Evolutionary conservation across 1,284 basidiomycete genomes (phyloP).

Genomic region (Rhodotorula sp.): DNA sequence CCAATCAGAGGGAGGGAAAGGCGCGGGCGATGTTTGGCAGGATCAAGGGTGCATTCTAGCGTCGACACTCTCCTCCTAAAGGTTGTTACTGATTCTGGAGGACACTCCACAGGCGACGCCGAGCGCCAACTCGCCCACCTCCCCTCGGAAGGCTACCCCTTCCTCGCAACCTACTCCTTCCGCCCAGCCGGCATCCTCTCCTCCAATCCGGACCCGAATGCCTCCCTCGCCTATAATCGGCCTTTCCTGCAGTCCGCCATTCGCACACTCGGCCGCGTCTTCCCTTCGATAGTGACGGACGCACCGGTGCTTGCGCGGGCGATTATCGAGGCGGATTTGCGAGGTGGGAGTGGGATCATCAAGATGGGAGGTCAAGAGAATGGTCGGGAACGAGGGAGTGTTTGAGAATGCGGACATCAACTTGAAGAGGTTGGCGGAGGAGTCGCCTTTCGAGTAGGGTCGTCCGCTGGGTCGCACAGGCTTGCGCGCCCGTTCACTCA

Average conservation of each 20-base stretch:
- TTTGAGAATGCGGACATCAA: slow-evolving; percentile 30
- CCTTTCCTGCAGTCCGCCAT: not conserved
- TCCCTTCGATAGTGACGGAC: not conserved
- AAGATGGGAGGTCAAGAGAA: slow-evolving; percentile 26
- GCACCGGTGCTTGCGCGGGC: slow-evolving; percentile 14
- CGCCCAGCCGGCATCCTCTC: slow-evolving; percentile 24
- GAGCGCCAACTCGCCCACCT: slow-evolving; percentile 10
- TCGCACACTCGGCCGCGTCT: not conserved
- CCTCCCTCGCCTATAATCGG: not conserved
- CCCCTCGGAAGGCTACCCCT: slow-evolving; percentile 1
- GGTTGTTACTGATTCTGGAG: no score
- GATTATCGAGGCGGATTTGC: slow-evolving; percentile 16
- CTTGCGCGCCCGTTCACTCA: no score
- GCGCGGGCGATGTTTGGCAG: slow-evolving; percentile 13
- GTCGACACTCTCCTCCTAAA: no score
- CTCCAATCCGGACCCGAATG: slow-evolving; percentile 5
- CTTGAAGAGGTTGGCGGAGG: slow-evolving; percentile 14
- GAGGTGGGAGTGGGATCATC: slow-evolving; percentile 3
- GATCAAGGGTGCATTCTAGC: slow-evolving; percentile 28
- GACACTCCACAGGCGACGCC: slow-evolving; percentile 17
- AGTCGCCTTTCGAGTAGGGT: no score
- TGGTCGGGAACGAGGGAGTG: slow-evolving; percentile 13
- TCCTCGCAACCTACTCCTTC: slow-evolving; percentile 27
- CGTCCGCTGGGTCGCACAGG: no score
- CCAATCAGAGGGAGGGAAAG: slow-evolving; percentile 3